These are phyloP conservation scores for Pontederia crassipes DNA, from an alignment of 176 grass and related monocot species.

Conservation along the genomic window DNA sequence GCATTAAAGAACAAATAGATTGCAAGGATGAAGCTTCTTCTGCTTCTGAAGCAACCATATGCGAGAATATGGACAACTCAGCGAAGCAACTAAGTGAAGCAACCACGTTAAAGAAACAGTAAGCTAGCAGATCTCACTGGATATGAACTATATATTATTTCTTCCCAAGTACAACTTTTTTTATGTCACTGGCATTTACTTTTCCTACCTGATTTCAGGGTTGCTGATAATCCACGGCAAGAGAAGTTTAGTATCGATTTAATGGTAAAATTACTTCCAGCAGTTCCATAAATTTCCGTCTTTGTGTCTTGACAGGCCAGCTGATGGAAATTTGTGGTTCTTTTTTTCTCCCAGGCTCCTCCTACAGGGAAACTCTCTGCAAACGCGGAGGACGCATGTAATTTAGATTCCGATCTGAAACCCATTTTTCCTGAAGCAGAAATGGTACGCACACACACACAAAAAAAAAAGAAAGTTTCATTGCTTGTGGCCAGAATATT, in stretches of 20 bases:
- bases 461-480: background rate
- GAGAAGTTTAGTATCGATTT: slow-evolving; percentile 98
- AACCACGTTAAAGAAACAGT: slow-evolving; percentile 53
- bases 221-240: slow-evolving; percentile 42
- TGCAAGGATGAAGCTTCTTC: slow-evolving; percentile 26
- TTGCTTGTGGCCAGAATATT: too few relatives aligned
- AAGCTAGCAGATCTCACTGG: slow-evolving; percentile 13
- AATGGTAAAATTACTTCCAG: slow-evolving; percentile 48
- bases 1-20: slow-evolving; percentile 40
- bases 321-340: background rate
- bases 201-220: slow-evolving; percentile 9
- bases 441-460: slow-evolving; percentile 33
- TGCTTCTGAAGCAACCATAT: slow-evolving; percentile 32
- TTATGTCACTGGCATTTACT: background rate
- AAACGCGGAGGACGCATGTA: slow-evolving; percentile 61
- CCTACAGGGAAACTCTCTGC: slow-evolving; percentile 97
- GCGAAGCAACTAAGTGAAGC: slow-evolving; percentile 43
- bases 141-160: too few relatives aligned
- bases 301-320: too few relatives aligned
- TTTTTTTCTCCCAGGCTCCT: slow-evolving; percentile 48
- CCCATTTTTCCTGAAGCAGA: slow-evolving; percentile 56
- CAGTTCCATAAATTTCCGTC: background rate
- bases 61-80: slow-evolving; percentile 30
- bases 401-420: slow-evolving; percentile 64
- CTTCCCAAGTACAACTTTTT: background rate